Conservation (phyloP, 768 basidiomycete genomes). For the Suillus occidentalis region DNA sequence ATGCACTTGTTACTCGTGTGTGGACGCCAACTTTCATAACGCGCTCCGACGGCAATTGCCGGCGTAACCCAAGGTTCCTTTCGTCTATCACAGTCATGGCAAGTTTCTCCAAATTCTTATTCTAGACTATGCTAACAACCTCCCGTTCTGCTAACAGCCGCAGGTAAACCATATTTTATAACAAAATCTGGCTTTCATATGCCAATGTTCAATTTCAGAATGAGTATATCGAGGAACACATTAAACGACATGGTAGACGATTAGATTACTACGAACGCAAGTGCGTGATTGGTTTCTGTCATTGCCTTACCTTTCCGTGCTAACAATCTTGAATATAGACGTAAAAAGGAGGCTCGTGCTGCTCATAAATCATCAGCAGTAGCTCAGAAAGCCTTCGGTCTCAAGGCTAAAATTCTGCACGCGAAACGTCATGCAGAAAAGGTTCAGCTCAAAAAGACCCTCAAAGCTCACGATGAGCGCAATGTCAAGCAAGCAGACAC, state of each 20-base stretch:
- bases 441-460: conserved; percentile 98
- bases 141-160: conserved; percentile 43
- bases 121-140: conserved; percentile 14
- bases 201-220: conserved; percentile 54
- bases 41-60: conserved; percentile 28
- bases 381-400: conserved; percentile 93
- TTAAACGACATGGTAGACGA: conserved; percentile 93
- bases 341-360: conserved; percentile 80
- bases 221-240: conserved; percentile 99
- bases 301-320: neutral
- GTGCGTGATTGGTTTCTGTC: conserved; percentile 45
- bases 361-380: conserved; percentile 74
- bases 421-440: conserved; percentile 96
- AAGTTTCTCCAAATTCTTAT: conserved; percentile 12
- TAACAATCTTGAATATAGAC: conserved; percentile 42
- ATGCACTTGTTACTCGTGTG: conserved; percentile 15
- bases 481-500: conserved; percentile 94
- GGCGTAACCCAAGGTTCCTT: conserved; percentile 6
- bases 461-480: conserved; percentile 98
- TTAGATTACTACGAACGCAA: conserved; percentile 95
- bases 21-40: neutral
- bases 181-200: neutral
- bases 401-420: conserved; percentile 98
- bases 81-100: conserved; percentile 23
- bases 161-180: conserved; percentile 46